Evolutionary conservation across 2,329 filamentous ascomycete genomes (phyloP), one percentile per base, ranked within the genome.

Genomic region (Myriosclerotinia curreyana): DNA sequence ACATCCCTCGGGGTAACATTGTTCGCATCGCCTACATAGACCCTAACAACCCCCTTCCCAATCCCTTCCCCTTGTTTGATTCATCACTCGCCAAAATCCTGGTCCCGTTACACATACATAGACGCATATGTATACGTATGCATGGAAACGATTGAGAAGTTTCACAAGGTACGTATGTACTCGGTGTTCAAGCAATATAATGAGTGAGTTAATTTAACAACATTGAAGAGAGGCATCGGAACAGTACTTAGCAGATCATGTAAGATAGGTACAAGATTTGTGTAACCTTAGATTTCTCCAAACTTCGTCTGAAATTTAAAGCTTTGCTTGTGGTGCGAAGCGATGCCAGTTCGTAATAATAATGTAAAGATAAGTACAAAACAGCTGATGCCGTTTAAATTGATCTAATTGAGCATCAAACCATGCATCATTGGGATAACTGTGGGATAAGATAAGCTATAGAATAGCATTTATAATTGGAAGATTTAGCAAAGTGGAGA

Each of bases 91-190:
- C 5, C 17, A n/a, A n/a, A 14, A 56, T 15, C 17, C 20, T 9
- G 20, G 7, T 56, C 25, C 54, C 28, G 28, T 5, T 51, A 8
- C 20, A 22, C n/a, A 48, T 48, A 4, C 6, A 46, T 46, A 20
- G 15, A 48, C 12, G n/a, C 46, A 48, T 22, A 7, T 20, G 9
- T 20, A n/a, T 46, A 14, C 40, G 31, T 44, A 46, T 58, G 40
- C 54, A 58, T 34, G 20, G 28, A 34, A 58, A 44, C 15, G n/a
- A n/a, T 34, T 58, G 28, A 28, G 40, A 56, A 56, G 12, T n/a
- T 46, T 44, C 20, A n/a, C 20, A n/a, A 15, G n/a, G n/a, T n/a
- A 22, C n/a, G n/a, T 25, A 56, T 46, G 42, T 46, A 46, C 42
- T 46, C 42, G 42, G 42, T 46, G 42, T n/a, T 46, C 20, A 46